These are phyloP conservation scores for Neobulgaria alba DNA, from an alignment of 2,329 filamentous ascomycete genomes.

Conservation along the genomic window DNA sequence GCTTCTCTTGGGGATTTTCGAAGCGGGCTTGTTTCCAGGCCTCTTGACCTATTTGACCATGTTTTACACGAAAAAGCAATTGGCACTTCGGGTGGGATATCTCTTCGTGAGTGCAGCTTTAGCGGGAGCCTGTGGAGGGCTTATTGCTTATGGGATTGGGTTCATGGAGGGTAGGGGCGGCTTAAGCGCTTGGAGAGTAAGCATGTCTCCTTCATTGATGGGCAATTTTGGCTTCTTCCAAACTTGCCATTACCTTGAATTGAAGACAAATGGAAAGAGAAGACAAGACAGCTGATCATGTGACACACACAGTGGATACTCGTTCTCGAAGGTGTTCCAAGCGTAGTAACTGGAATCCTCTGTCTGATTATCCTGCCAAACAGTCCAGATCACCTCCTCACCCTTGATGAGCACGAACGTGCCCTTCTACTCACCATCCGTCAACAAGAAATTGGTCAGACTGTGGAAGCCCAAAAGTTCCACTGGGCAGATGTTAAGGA, in stretches of 20 bases:
- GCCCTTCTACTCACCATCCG: background rate
- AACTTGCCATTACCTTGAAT: too few relatives aligned
- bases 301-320: constrained; percentile 27
- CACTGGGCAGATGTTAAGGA: constrained; percentile 40
- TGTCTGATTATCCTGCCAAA: constrained; percentile 51
- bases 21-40: constrained; percentile 37
- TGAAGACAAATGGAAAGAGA: background rate
- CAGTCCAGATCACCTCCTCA: constrained; percentile 31
- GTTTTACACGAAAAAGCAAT: constrained; percentile 45
- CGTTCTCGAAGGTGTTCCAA: constrained; percentile 47
- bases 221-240: too few relatives aligned
- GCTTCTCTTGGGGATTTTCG: constrained; percentile 23
- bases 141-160: constrained; percentile 36
- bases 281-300: background rate
- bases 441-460: constrained; percentile 27
- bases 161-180: background rate
- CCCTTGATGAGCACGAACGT: background rate
- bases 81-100: constrained; percentile 35
- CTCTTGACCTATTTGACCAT: constrained; percentile 41
- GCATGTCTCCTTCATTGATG: too few relatives aligned
- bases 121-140: constrained; percentile 37
- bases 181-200: background rate
- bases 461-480: background rate
- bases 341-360: constrained; percentile 44
- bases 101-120: constrained; percentile 38